Base-by-base conservation (phyloP, 352 stramenopile species). In the Globisporangium parvum region DNA sequence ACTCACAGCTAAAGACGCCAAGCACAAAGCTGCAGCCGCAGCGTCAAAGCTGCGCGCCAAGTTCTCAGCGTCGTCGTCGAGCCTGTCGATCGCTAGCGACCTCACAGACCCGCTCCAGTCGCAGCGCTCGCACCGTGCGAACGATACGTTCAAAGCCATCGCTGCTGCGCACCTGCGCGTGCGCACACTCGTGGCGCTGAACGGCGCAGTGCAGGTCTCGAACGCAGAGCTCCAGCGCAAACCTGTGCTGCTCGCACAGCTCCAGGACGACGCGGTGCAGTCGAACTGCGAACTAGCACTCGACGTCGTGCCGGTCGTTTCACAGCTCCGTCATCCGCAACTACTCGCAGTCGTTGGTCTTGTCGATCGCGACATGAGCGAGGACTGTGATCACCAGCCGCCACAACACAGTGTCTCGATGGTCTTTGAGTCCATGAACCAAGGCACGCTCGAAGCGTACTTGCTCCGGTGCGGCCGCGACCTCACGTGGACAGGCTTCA, bases 401-500 rank as follows among this genome's bases (percentile, higher is more conserved):
- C 35, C 24, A 9, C 21, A 21, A 87, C 40, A 67, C 71, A 0
- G 81, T 91, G 65, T 83, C 67, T 83, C 67, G 49, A 73, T 66
- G n/a, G 68, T 91, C 33, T 85, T 69, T 41, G 80, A 91, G 62
- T 69, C 76, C 53, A 88, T 91, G 78, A 77, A 81, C 47, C 54
- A 80, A 11, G 80, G 80, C 6, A 88, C 80, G 6, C 68, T 91
- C 0, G 78, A 88, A 66, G 64, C 73, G 15, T 80, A 87, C 31
- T 52, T 91, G 35, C 52, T 69, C 5, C 64, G 52, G 42, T 63
- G 64, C 37, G 57, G 61, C 3, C 63, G 57, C 5, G 54, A 73
- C 14, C 66, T 90, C 2, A 86, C 78, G 42, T 93, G 83, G 83
- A 63, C 66, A 23, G 85, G 86, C 42, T 89, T 88, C 60, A 91